Evolutionary conservation across 116 monocot genomes (phyloP), one percentile per base, ranked within the genome.

Genomic region (Cymodocea nodosa): DNA sequence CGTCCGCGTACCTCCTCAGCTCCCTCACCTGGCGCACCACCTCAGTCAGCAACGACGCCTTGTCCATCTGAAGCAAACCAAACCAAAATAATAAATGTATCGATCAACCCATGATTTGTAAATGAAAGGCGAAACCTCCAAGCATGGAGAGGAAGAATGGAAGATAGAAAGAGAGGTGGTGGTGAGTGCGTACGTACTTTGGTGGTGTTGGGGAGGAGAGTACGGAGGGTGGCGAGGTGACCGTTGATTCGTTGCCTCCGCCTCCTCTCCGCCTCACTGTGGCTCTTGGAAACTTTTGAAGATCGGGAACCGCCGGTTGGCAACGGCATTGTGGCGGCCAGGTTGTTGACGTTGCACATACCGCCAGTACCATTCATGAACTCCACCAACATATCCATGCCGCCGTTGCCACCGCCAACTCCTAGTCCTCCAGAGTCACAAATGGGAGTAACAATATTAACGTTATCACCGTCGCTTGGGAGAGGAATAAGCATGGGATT

Each of bases 1-100:
- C 84, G 24, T 77, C 78, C 3, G 68, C 84, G 24, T 37, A 56
- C 18, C 64, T 71, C 40, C 76, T 52, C 60, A 92, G 84, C 76
- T 92, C 87, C 59, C 92, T 68, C 73, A 92, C 82, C 62, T 87
- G 80, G 70, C 87, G 68, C 51, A 92, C 92, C 82, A 92, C 92
- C 85, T 87, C 92, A 65, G 78, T 84, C 36, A 92, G 82, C 70
- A 92, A 69, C 72, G 84, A 80, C 34, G 87, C 92, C 71, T 92
- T 92, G 78, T 92, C 92, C 92, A 92, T 80, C 92, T 92, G 74
- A 0, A 35, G 35, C 36, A 5, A 35, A 60, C 60, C 13, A n/a
- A 34, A 34, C 20, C 34, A 15, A 35, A 30, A 2, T 14, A 16
- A 0, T 35, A 2, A 34, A 9, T 53, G n/a, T n/a, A n/a, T n/a